Conservation (phyloP, 2,329 filamentous ascomycete genomes). For the Epichloe baconii region DNA sequence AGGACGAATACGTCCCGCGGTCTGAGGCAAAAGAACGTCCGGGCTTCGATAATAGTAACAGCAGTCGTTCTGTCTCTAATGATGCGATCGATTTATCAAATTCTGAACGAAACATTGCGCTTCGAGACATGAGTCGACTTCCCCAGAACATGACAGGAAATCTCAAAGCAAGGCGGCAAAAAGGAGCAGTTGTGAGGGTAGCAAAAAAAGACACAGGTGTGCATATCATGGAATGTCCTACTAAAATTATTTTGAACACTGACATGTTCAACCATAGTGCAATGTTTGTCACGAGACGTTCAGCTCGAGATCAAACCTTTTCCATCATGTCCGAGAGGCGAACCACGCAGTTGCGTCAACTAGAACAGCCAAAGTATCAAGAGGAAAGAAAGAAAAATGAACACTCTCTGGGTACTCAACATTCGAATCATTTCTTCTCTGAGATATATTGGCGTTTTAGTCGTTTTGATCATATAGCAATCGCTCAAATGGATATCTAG, state of each 20-base stretch:
- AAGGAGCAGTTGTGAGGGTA: constrained; percentile 25
- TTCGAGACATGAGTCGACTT: constrained; percentile 11
- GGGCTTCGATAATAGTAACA: background rate
- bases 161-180: constrained; percentile 36
- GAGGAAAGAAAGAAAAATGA: constrained; percentile 16
- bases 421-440: background rate
- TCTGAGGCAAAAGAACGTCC: constrained; percentile 30
- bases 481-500: too few species aligned
- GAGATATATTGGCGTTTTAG: background rate
- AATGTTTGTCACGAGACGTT: constrained; percentile 32
- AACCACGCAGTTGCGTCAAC: constrained; percentile 45
- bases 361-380: constrained; percentile 19
- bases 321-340: constrained; percentile 55
- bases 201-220: constrained; percentile 1
- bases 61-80: background rate
- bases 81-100: constrained; percentile 8
- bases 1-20: constrained; percentile 35
- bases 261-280: constrained; percentile 24
- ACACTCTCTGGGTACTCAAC: background rate
- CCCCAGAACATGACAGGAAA: constrained; percentile 33
- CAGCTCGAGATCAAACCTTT: constrained; percentile 55
- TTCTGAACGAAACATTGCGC: constrained; percentile 11
- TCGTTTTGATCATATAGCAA: background rate
- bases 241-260: background rate
- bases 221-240: background rate